A percentile compares a stretch with the other conserved stretches of the same genome.
phyloP scores from a whole-genome alignment of 2,329 filamentous ascomycete species.

The Colletotrichum sp. region DNA sequence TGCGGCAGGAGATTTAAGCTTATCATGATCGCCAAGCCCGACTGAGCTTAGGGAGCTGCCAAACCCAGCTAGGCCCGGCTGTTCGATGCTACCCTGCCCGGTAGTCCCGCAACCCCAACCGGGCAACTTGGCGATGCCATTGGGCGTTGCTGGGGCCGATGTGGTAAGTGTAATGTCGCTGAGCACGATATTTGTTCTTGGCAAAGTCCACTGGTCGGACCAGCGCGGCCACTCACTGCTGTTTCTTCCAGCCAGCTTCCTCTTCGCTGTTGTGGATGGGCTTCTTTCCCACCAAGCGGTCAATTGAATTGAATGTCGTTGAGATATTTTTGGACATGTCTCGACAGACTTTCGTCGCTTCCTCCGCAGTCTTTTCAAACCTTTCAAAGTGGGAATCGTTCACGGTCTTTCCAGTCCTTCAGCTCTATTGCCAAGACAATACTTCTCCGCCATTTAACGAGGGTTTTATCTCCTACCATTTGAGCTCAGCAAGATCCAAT shows the following conservation, averaged over 20 bases:
- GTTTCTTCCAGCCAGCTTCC: background rate
- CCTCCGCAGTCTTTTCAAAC: background rate
- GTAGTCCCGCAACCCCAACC: background rate
- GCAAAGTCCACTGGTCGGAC: background rate
- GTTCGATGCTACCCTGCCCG: slow-evolving; percentile 11
- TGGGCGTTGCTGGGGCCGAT: background rate
- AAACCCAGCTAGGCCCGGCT: slow-evolving; percentile 15
- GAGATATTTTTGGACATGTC: background rate
- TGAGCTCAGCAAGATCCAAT: background rate
- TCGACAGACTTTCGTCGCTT: background rate
- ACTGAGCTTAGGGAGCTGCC: slow-evolving; percentile 12
- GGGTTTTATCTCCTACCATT: background rate
- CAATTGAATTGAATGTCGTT: background rate
- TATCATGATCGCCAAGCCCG: slow-evolving; percentile 20
- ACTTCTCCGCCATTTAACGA: background rate
- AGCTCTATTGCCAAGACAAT: background rate
- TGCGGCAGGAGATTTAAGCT: slow-evolving; percentile 23
- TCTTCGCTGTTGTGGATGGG: background rate
- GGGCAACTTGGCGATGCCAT: background rate
- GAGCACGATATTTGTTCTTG: background rate
- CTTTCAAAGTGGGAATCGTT: background rate
- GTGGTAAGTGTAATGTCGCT: background rate
- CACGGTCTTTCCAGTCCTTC: background rate
- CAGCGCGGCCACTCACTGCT: background rate
- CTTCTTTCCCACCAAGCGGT: background rate